phyloP scores from a whole-genome alignment of 768 basidiomycete species.

The Tubosaeta brunneosetosa region DNA sequence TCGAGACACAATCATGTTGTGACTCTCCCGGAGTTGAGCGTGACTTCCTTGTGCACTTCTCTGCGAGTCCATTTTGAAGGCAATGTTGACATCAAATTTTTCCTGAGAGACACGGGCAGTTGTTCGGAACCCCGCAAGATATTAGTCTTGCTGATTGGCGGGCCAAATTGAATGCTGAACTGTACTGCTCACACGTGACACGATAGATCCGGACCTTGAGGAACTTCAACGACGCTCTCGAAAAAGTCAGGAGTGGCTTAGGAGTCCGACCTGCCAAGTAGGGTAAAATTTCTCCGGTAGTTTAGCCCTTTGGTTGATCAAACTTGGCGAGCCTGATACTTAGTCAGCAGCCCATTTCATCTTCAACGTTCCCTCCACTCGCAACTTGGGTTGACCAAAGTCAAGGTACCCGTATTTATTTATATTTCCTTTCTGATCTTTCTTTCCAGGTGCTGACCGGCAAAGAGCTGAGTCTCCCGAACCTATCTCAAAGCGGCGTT shows the following conservation, averaged over 20 bases:
- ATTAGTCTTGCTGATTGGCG: no score
- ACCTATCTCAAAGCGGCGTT: conserved; percentile 9
- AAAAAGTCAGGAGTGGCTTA: no score
- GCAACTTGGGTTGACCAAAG: conserved; percentile 23
- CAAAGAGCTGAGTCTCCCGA: conserved; percentile 67
- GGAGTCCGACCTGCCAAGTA: no score
- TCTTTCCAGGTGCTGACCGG: conserved; percentile 81
- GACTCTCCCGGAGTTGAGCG: not conserved
- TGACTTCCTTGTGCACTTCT: not conserved
- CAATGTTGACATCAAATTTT: not conserved
- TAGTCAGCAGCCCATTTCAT: not conserved
- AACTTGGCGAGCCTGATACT: not conserved
- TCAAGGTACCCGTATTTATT: conserved; percentile 13
- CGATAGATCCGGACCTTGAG: no score
- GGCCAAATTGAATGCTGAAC: no score
- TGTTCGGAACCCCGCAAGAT: no score
- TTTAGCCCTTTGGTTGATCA: no score
- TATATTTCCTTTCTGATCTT: not conserved
- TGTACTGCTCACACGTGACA: no score
- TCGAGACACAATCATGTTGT: conserved; percentile 9
- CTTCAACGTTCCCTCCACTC: not conserved
- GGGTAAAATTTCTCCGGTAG: no score
- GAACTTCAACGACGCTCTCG: no score
- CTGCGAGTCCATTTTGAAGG: not conserved
- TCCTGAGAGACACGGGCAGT: no score